These are phyloP conservation scores for Gomphus bonarii DNA, from an alignment of 1,284 basidiomycete species.

Conservation along the genomic window DNA sequence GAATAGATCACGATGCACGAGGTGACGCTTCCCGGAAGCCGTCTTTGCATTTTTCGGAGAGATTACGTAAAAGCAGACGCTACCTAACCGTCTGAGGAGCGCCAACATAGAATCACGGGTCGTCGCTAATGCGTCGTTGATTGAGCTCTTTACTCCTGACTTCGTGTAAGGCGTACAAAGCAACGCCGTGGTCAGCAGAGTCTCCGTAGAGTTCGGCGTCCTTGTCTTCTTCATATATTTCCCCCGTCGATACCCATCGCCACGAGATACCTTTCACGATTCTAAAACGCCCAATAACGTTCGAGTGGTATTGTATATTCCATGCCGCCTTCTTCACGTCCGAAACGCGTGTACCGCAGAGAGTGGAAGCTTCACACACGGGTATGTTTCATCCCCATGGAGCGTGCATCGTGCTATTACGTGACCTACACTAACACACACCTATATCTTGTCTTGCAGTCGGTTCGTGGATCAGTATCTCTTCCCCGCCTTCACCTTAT, in stretches of 20 bases:
- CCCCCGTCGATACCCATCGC: neutral
- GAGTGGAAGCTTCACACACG: conserved; percentile 5
- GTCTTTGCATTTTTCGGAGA: too few relatives aligned
- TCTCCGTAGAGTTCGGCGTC: neutral
- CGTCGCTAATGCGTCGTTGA: neutral
- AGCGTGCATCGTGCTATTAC: neutral
- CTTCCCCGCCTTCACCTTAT: conserved; percentile 9
- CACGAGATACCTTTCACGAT: neutral
- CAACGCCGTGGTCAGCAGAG: neutral
- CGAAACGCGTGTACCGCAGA: conserved; percentile 8
- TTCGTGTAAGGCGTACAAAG: neutral
- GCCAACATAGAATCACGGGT: neutral
- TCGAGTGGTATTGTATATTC: neutral
- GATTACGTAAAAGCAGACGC: neutral
- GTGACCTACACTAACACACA: neutral
- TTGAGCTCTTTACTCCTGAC: neutral
- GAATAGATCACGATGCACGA: too few relatives aligned
- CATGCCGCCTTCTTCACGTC: neutral
- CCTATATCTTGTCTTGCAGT: neutral
- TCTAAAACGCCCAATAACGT: neutral
- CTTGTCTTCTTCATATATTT: neutral
- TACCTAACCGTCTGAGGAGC: neutral
- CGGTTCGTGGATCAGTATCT: conserved; percentile 5
- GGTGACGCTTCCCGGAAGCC: too few relatives aligned
- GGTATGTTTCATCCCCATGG: neutral